These are phyloP conservation scores for Blechomonas ayalai DNA, from an alignment of 208 protist species.

Conservation along the genomic window DNA sequence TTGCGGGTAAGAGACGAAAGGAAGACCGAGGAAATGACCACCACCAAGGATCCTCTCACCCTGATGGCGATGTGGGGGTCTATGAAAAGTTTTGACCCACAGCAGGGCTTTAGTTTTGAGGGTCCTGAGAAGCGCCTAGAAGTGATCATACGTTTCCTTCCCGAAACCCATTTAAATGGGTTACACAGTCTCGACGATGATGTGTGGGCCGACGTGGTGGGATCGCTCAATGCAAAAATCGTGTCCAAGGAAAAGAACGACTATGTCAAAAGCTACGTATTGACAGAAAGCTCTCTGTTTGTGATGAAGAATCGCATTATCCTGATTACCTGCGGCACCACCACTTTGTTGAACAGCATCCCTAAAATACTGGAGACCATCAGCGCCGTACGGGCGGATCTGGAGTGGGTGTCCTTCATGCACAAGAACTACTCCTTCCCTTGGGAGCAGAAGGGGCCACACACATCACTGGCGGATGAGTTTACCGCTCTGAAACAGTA, in stretches of 20 bases:
- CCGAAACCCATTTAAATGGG: conserved; percentile 61
- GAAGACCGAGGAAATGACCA: conserved; percentile 14
- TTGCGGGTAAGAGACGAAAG: no score
- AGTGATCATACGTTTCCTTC: conserved; percentile 64
- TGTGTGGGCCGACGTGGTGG: conserved; percentile 64
- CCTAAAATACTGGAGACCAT: conserved; percentile 73
- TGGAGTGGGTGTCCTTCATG: conserved; percentile 89
- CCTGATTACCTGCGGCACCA: conserved; percentile 93
- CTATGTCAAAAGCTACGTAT: conserved; percentile 87
- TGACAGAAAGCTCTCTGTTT: conserved; percentile 92
- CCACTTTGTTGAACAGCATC: conserved; percentile 87
- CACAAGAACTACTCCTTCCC: conserved; percentile 93
- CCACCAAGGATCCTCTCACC: conserved; percentile 69
- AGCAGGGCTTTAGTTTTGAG: conserved; percentile 85
- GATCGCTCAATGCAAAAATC: conserved; percentile 80
- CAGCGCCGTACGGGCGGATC: conserved; percentile 64
- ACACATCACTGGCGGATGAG: conserved; percentile 79
- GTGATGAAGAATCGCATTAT: conserved; percentile 88
- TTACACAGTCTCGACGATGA: conserved; percentile 60
- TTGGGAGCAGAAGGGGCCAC: conserved; percentile 84
- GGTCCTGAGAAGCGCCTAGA: conserved; percentile 90
- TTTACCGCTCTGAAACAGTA: conserved; percentile 64
- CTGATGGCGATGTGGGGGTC: conserved; percentile 89
- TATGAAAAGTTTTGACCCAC: conserved; percentile 62
- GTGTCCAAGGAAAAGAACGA: conserved; percentile 74